These are phyloP conservation scores for Colletotrichum aenigma DNA, from an alignment of 2,329 filamentous ascomycete species.

Conservation along the genomic window DNA sequence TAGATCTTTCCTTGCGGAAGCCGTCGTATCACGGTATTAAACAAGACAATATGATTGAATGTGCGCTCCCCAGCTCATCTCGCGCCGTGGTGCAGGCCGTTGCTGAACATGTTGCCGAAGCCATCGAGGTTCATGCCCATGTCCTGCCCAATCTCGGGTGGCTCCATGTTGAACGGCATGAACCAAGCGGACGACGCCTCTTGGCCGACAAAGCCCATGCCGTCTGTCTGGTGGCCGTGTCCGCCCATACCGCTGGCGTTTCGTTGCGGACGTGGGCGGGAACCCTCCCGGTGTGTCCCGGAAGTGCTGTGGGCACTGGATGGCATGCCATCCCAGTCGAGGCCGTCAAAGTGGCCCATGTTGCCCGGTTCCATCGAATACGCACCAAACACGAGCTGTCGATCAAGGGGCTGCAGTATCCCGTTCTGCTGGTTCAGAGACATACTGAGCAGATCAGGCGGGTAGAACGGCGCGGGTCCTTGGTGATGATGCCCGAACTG, in stretches of 20 bases:
- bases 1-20: neutral
- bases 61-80: neutral
- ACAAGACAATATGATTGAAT: neutral
- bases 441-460: conserved; percentile 58
- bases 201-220: conserved; percentile 28
- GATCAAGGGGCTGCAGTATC: conserved; percentile 72
- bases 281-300: conserved; percentile 23
- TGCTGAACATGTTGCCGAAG: conserved; percentile 54
- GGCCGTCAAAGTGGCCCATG: conserved; percentile 43
- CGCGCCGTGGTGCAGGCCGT: conserved; percentile 28
- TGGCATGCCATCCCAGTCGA: conserved; percentile 49
- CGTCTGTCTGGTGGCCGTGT: conserved; percentile 24
- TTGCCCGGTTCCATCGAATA: conserved; percentile 61
- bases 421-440: conserved; percentile 54
- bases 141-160: conserved; percentile 64
- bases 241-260: conserved; percentile 34
- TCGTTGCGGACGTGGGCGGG: conserved; percentile 17
- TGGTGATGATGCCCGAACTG: conserved; percentile 41
- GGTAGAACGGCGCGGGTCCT: conserved; percentile 45
- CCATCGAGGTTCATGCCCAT: conserved; percentile 49
- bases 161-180: conserved; percentile 90
- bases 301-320: conserved; percentile 30
- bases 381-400: conserved; percentile 77
- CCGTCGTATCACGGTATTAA: neutral
- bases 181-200: conserved; percentile 79